These are phyloP conservation scores for Penicillium sp. DNA, from an alignment of 2,329 filamentous ascomycete species.

Conservation along the genomic window DNA sequence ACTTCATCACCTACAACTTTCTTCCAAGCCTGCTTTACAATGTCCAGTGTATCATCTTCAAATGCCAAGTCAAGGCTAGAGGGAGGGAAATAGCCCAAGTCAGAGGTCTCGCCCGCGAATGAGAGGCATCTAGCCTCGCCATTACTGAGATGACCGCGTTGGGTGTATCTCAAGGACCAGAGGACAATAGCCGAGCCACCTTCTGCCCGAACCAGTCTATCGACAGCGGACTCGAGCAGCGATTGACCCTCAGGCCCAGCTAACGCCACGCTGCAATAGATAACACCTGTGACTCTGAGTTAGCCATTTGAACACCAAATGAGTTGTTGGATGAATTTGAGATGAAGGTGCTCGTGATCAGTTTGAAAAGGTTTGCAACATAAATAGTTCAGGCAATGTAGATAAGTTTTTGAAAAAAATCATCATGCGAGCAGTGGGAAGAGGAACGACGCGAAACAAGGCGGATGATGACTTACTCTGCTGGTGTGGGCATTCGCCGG, in stretches of 20 bases:
- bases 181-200: slow-evolving; percentile 42
- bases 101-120: slow-evolving; percentile 35
- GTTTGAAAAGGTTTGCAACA: slow-evolving; percentile 86
- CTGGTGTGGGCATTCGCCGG: slow-evolving; percentile 81
- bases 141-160: slow-evolving; percentile 35
- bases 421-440: slow-evolving; percentile 67
- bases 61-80: slow-evolving; percentile 67
- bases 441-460: slow-evolving; percentile 9
- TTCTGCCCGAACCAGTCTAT: slow-evolving; percentile 44
- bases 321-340: slow-evolving; percentile 20
- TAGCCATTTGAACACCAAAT: slow-evolving; percentile 33
- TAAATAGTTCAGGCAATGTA: slow-evolving; percentile 97
- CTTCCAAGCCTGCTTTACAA: slow-evolving; percentile 70
- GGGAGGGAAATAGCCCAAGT: slow-evolving; percentile 58
- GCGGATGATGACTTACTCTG: slow-evolving; percentile 73
- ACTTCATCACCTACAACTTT: slow-evolving; percentile 56
- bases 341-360: slow-evolving; percentile 59
- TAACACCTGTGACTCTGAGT: slow-evolving; percentile 50
- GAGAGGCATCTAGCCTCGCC: slow-evolving; percentile 14
- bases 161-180: slow-evolving; percentile 56
- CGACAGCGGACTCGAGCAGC: slow-evolving; percentile 40
- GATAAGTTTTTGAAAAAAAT: slow-evolving; percentile 84
- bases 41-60: slow-evolving; percentile 66
- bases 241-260: slow-evolving; percentile 39
- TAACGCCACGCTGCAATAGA: slow-evolving; percentile 55